These are phyloP conservation scores for Neltuma alba DNA, from an alignment of 306 rosid species.

Conservation along the genomic window DNA sequence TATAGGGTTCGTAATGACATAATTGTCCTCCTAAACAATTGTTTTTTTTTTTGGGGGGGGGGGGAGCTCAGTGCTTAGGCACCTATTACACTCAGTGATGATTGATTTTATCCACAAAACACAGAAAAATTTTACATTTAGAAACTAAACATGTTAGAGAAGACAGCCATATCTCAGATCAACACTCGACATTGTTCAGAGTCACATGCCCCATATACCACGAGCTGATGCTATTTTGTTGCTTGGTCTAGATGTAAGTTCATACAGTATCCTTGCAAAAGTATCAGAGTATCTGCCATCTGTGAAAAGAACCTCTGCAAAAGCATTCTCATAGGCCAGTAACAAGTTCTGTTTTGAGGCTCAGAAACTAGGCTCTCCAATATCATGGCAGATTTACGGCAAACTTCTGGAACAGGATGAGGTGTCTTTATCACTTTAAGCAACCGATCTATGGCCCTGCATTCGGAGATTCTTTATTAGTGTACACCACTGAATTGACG, in stretches of 20 bases:
- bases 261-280: constrained; percentile 90
- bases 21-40: constrained; percentile 4
- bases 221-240: constrained; percentile 82
- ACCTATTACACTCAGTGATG: constrained; percentile 6
- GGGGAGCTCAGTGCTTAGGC: constrained; percentile 12
- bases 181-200: neutral
- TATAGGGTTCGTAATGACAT: constrained; percentile 7
- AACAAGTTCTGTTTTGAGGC: constrained; percentile 84
- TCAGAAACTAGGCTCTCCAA: constrained; percentile 93
- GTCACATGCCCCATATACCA: constrained; percentile 98
- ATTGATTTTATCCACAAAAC: constrained; percentile 19
- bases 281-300: constrained; percentile 83
- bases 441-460: constrained; percentile 91
- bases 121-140: constrained; percentile 35
- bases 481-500: neutral
- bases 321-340: constrained; percentile 88
- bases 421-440: constrained; percentile 83
- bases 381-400: constrained; percentile 95
- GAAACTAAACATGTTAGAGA: constrained; percentile 33
- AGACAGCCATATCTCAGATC: constrained; percentile 7
- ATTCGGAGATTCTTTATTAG: constrained; percentile 9
- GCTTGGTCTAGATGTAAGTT: constrained; percentile 87
- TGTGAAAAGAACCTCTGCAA: constrained; percentile 87
- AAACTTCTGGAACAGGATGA: constrained; percentile 91
- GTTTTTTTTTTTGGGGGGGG: too few species aligned